Percentiles rank a stretch among this genome's conserved stretches.
These are phyloP conservation scores for Komagataea norvegica DNA, from an alignment of 1,139 yeast genomes.

Conservation along the genomic window DNA sequence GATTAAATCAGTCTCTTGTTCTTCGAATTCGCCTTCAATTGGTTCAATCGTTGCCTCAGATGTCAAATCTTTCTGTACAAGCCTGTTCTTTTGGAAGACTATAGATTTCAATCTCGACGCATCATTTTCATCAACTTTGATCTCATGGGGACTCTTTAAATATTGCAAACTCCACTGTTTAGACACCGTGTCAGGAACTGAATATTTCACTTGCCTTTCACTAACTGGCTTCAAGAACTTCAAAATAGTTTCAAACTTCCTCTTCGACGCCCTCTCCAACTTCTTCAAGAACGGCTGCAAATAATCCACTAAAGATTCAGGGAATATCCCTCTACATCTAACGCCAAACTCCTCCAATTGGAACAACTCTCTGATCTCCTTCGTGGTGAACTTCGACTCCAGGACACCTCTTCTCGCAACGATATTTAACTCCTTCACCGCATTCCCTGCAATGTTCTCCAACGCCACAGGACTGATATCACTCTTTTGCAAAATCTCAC, in stretches of 20 bases:
- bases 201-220: constrained; percentile 27
- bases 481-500: constrained; percentile 43
- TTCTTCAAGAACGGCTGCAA: constrained; percentile 35
- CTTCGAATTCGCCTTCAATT: constrained; percentile 18
- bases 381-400: constrained; percentile 87
- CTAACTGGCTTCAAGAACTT: constrained; percentile 41
- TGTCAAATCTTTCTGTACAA: constrained; percentile 27
- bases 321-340: constrained; percentile 47
- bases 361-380: constrained; percentile 82
- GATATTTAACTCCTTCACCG: constrained; percentile 59
- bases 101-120: constrained; percentile 41
- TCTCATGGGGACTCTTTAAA: constrained; percentile 58
- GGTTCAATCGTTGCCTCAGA: constrained; percentile 36
- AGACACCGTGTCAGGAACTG: constrained; percentile 23
- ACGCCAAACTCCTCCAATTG: constrained; percentile 54
- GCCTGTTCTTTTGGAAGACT: constrained; percentile 42
- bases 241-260: constrained; percentile 60
- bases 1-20: constrained; percentile 50
- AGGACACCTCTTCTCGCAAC: constrained; percentile 82
- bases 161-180: constrained; percentile 69
- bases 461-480: constrained; percentile 71
- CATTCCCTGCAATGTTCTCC: constrained; percentile 44
- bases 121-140: constrained; percentile 37
- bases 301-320: constrained; percentile 38
- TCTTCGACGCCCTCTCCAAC: constrained; percentile 61